These are phyloP conservation scores for Obba rivulosa DNA, from an alignment of 768 basidiomycete genomes.

Conservation along the genomic window DNA sequence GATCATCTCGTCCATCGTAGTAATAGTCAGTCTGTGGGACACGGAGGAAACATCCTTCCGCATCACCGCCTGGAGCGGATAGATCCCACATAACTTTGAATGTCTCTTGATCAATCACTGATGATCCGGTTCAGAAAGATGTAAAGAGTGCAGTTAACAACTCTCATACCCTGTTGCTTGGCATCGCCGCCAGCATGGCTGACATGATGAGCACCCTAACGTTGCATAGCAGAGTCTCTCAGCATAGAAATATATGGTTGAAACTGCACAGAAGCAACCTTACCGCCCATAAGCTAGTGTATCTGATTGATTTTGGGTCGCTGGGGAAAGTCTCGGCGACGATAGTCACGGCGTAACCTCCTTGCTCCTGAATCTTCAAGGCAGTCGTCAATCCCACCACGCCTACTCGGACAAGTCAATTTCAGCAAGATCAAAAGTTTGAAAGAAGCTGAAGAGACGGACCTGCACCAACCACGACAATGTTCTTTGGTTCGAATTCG, in stretches of 20 bases:
- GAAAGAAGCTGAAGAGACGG: no score
- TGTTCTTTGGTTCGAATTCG: constrained; percentile 15
- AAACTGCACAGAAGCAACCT: constrained; percentile 16
- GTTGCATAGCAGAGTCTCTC: not conserved
- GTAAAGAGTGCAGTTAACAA: not conserved
- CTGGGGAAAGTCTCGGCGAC: constrained; percentile 67
- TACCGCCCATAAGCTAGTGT: constrained; percentile 82
- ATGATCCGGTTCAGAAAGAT: not conserved
- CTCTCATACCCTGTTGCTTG: constrained; percentile 48
- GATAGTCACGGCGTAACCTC: constrained; percentile 58
- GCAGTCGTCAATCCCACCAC: constrained; percentile 77
- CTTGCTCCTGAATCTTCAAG: constrained; percentile 56
- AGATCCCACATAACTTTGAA: constrained; percentile 74
- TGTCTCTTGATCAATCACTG: constrained; percentile 67
- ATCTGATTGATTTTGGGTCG: constrained; percentile 64
- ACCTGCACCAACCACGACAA: constrained; percentile 40
- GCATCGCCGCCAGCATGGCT: constrained; percentile 47
- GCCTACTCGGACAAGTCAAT: constrained; percentile 51
- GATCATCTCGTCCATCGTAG: constrained; percentile 32
- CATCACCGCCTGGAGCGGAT: constrained; percentile 50
- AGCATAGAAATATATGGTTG: not conserved
- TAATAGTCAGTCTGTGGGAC: constrained; percentile 59
- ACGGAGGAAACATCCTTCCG: constrained; percentile 61
- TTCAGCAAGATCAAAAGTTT: no score
- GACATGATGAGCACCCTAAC: constrained; percentile 77